Conservation (phyloP, 768 basidiomycete species). For the Rhodosporidiobolus odoratus region DNA sequence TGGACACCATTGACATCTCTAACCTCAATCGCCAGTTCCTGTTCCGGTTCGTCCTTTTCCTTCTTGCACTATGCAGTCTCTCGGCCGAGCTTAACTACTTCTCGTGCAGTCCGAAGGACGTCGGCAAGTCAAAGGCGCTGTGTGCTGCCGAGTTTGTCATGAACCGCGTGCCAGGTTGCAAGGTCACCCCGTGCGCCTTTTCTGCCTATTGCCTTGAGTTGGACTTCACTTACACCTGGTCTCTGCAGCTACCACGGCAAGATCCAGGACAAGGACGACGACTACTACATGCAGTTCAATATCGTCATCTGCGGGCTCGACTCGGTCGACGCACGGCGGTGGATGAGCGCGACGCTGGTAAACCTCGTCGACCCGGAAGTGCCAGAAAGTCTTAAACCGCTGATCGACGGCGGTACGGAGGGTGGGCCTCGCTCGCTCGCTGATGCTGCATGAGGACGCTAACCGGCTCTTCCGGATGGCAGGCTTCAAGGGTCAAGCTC, state of each 20-base stretch:
- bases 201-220: slow-evolving; percentile 35
- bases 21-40: slow-evolving; percentile 97
- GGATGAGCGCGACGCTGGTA: slow-evolving; percentile 98
- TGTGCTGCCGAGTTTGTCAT: slow-evolving; percentile 95
- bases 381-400: slow-evolving; percentile 86
- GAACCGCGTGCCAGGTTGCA: slow-evolving; percentile 92
- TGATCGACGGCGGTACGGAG: slow-evolving; percentile 98
- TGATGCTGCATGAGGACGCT: not conserved
- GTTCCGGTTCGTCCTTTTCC: slow-evolving; percentile 61
- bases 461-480: not conserved
- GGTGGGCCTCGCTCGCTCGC: slow-evolving; percentile 52
- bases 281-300: slow-evolving; percentile 94
- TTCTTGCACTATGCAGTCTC: not conserved
- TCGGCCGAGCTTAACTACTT: not conserved
- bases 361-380: slow-evolving; percentile 89
- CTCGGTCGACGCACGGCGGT: slow-evolving; percentile 91
- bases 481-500: slow-evolving; percentile 98
- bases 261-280: slow-evolving; percentile 94
- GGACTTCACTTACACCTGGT: not conserved
- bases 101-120: slow-evolving; percentile 67
- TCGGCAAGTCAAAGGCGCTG: slow-evolving; percentile 87
- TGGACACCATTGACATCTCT: slow-evolving; percentile 99
- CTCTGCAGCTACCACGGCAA: slow-evolving; percentile 77
- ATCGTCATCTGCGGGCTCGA: slow-evolving; percentile 95
- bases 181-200: slow-evolving; percentile 89